Evolutionary conservation across 1,284 basidiomycete genomes (phyloP).

Genomic region (Leccinum pachyderme): DNA sequence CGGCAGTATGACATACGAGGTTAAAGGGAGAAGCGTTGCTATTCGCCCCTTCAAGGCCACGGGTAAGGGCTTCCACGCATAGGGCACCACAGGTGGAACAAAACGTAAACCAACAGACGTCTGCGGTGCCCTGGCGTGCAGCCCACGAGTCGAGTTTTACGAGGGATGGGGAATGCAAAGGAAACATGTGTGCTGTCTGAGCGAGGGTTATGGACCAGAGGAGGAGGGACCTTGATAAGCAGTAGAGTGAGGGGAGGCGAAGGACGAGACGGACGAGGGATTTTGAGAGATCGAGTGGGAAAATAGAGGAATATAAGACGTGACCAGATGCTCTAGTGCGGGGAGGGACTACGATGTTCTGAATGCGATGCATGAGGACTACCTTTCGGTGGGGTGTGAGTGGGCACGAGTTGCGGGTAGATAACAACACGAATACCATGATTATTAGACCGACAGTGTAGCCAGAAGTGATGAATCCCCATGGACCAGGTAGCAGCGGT

Average conservation of each 20-base stretch:
- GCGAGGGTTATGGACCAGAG: constrained; percentile 58
- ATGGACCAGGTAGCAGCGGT: constrained; percentile 51
- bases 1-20: constrained; percentile 44
- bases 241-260: constrained; percentile 62
- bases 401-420: constrained; percentile 1
- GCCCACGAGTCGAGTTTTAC: constrained; percentile 45
- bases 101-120: constrained; percentile 73
- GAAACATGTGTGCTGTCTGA: constrained; percentile 49
- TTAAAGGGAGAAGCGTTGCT: constrained; percentile 62
- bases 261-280: constrained; percentile 56
- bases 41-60: constrained; percentile 62
- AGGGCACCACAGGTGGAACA: constrained; percentile 62
- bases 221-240: constrained; percentile 51
- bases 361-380: constrained; percentile 67
- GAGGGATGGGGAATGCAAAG: constrained; percentile 33
- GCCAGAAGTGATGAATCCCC: constrained; percentile 67
- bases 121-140: constrained; percentile 50
- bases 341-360: constrained; percentile 73
- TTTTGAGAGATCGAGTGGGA: constrained; percentile 63
- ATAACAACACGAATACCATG: constrained; percentile 43
- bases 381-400: constrained; percentile 41
- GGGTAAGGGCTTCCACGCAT: constrained; percentile 61
- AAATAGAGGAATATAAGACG: constrained; percentile 39
- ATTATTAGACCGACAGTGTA: constrained; percentile 64
- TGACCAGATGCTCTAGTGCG: constrained; percentile 35